phyloP scores from a whole-genome alignment of 1,139 yeast genomes.

The Blastobotrys malaysiensis region DNA sequence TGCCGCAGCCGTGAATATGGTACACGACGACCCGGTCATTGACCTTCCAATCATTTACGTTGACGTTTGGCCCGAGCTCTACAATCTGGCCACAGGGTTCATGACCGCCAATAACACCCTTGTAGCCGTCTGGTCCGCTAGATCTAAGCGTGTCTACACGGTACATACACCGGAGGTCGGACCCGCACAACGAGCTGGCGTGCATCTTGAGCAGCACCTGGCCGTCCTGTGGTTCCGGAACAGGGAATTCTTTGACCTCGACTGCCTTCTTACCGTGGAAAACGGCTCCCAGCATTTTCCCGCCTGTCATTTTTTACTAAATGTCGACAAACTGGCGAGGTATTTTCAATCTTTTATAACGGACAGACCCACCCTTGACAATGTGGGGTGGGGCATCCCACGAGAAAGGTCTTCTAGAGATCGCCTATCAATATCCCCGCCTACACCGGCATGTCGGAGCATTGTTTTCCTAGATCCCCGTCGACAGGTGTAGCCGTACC shows the following conservation, averaged over 20 bases:
- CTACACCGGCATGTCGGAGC: not conserved
- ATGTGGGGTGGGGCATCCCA: not conserved
- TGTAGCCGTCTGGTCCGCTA: slow-evolving; percentile 16
- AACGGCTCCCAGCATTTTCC: slow-evolving; percentile 14
- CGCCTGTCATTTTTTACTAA: not conserved
- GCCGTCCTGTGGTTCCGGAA: slow-evolving; percentile 14
- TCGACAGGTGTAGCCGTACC: no score
- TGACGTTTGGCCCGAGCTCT: slow-evolving; percentile 12
- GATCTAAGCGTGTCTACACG: slow-evolving; percentile 13
- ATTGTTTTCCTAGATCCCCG: not conserved
- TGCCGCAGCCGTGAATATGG: slow-evolving; percentile 18
- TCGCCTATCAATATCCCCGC: not conserved
- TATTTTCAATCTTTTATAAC: not conserved
- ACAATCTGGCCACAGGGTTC: slow-evolving; percentile 17
- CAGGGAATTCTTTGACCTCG: slow-evolving; percentile 7
- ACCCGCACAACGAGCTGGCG: slow-evolving; percentile 15
- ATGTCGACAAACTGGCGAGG: not conserved
- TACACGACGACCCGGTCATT: slow-evolving; percentile 16
- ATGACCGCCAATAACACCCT: slow-evolving; percentile 15
- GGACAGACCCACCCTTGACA: not conserved
- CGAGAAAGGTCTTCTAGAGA: not conserved
- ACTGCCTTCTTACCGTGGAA: slow-evolving; percentile 13
- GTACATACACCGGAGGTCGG: slow-evolving; percentile 15
- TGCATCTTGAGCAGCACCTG: slow-evolving; percentile 18
- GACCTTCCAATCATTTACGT: slow-evolving; percentile 11